Evolutionary conservation across 179 eudicot genomes (phyloP).

Genomic region (Corrigiola litoralis): DNA sequence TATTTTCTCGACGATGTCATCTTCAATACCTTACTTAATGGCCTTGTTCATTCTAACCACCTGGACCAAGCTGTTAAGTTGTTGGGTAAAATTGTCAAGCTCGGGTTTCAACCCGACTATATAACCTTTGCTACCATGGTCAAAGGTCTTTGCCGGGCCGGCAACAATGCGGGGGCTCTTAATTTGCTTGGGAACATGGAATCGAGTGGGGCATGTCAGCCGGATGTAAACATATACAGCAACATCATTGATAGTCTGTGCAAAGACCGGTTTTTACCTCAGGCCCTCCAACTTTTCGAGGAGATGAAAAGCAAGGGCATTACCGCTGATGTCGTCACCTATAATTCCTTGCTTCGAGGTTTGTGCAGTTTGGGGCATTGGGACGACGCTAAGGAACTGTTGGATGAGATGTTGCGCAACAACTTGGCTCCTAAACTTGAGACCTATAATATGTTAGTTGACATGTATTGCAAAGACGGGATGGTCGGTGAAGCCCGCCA

Average conservation of each 20-base stretch:
- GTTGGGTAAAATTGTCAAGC: too few species aligned
- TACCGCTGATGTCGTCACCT: not conserved
- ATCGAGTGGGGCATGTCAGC: not conserved
- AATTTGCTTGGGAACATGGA: not conserved
- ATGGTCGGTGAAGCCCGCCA: too few species aligned
- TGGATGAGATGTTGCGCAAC: not conserved
- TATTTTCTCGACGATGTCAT: not conserved
- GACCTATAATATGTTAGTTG: not conserved
- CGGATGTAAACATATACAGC: not conserved
- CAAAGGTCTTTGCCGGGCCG: too few species aligned
- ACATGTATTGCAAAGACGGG: constrained; percentile 1
- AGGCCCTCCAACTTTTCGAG: not conserved
- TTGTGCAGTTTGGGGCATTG: too few species aligned
- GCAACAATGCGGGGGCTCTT: too few species aligned
- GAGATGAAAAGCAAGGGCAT: not conserved
- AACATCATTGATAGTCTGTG: not conserved
- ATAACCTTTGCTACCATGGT: too few species aligned
- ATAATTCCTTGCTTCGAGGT: not conserved
- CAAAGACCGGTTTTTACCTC: not conserved
- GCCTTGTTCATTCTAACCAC: not conserved
- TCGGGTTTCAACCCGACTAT: not conserved
- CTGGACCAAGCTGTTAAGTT: too few species aligned
- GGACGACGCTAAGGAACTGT: not conserved
- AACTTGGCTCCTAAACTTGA: not conserved
- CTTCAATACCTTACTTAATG: not conserved